Base-by-base conservation (phyloP, 768 basidiomycete genomes). In the Lentinula guzmanii region DNA sequence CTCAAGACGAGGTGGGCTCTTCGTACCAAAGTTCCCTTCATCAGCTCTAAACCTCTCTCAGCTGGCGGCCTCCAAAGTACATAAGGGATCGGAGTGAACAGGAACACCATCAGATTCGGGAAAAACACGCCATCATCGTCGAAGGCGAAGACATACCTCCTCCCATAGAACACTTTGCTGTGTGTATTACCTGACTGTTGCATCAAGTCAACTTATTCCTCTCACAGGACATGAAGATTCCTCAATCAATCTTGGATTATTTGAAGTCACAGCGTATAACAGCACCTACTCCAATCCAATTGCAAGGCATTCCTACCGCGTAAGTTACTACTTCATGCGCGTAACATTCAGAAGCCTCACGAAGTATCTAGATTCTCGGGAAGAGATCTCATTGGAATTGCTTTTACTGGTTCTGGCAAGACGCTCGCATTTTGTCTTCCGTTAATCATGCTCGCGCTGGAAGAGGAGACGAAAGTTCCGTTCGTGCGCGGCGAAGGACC, bases 391-490 rank as follows among this genome's bases (percentile, higher is more conserved):
- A 99, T 98, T 65, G 97, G 97, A 18, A 98, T 99, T 65, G 97
- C 97, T 3, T 98, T 98, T 76, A 99, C 97, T 28, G 97, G 97
- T 42, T 98, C 96, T 0, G 97, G 97, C 15, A 99, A 99, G 76
- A 99, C 97, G 0, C 84, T 99, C n/a, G 89, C 95, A 0, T 99
- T 99, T 76, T 96, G 94, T 65, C 78, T 99, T n/a, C 97, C 97
- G 2, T 79, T 98, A 28, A 95, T 98, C 66, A 98, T 99, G 97
- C 79, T 91, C 66, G 90, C 95, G 1, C 80, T 96, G 15, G 96
- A 98, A 76, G 94, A 96, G 72, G 97, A 98, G 74, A 80, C 79
- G 62, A 94, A 91, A 65, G 75, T 98, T 39, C 91, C 96, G 0
- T 93, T 98, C 72, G 76, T 90, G 33, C 86, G 90, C 59, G 94